phyloP scores from a whole-genome alignment of 2,329 filamentous ascomycete species.

The Fusarium sp. region DNA sequence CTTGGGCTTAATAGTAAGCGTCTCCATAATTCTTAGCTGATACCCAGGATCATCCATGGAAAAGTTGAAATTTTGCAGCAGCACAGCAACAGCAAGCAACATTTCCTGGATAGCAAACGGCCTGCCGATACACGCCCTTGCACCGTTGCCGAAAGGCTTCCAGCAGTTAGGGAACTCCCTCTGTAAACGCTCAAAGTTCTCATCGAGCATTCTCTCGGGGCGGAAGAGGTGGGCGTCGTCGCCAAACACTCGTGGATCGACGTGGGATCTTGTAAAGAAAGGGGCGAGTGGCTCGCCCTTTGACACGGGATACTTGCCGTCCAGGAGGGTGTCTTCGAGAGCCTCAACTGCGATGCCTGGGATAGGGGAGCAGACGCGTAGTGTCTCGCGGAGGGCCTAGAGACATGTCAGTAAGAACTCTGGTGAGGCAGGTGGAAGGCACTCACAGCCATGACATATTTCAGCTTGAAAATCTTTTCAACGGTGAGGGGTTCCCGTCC shows the following conservation, averaged over 20 bases:
- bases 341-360: slow-evolving; percentile 51
- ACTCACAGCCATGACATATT: slow-evolving; percentile 70
- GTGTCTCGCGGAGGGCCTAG: slow-evolving; percentile 69
- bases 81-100: slow-evolving; percentile 63
- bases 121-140: slow-evolving; percentile 67
- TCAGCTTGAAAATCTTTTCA: slow-evolving; percentile 73
- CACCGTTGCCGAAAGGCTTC: slow-evolving; percentile 71
- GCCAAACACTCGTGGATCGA: slow-evolving; percentile 71
- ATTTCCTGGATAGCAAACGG: slow-evolving; percentile 70
- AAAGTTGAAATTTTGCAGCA: slow-evolving; percentile 80
- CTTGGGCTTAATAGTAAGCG: slow-evolving; percentile 73
- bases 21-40: slow-evolving; percentile 65
- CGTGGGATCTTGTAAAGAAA: slow-evolving; percentile 66
- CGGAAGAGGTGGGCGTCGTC: slow-evolving; percentile 70
- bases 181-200: slow-evolving; percentile 59
- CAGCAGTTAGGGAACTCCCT: slow-evolving; percentile 51
- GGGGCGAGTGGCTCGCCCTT: slow-evolving; percentile 61
- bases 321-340: slow-evolving; percentile 61
- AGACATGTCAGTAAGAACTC: not conserved
- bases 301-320: slow-evolving; percentile 69
- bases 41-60: slow-evolving; percentile 72
- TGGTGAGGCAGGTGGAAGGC: not conserved
- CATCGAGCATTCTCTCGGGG: slow-evolving; percentile 75
- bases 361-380: slow-evolving; percentile 49
- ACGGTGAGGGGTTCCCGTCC: slow-evolving; percentile 69